Base-by-base conservation (phyloP, 352 stramenopile species). In the Phytopythium oedochilum region DNA sequence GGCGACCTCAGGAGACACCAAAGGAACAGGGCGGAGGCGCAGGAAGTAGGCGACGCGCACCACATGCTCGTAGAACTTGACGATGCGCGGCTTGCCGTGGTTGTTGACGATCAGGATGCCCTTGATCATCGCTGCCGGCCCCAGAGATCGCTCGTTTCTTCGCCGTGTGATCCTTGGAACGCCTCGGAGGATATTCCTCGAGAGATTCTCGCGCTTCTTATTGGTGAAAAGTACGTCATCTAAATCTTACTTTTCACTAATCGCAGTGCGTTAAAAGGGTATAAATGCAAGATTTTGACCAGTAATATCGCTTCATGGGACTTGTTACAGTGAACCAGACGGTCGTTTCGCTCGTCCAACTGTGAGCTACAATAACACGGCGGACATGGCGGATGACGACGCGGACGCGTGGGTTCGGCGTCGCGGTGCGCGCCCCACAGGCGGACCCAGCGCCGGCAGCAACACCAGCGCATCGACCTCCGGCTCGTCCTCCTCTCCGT, bases 91-190 rank as follows among this genome's bases (percentile, higher is more conserved):
- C 73, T 99, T 98, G 47, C 97, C 97, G 67, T 99, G 96, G 79
- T 99, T 99, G 77, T 99, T 99, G 12, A 99, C 94, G 73, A 99
- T 99, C 31, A 99, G 83, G 55, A 99, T 97, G 55, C 95, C 97
- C 75, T 99, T 98, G 63, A 99, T 99, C 96, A 99, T 99, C 36
- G 50, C 35, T 25, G 12, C 29, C 17, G 31, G 15, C 12, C 43
- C 31, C 36, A 4, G 9, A 36, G 15, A 46, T 38, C 35, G 51
- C 38, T 50, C 35, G 15, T 43, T 36, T 3, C 11, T 39, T 39
- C 34, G 6, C 9, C 38, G 25, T 43, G 6, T 22, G 29, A 5
- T 32, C 9, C 29, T 32, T 9, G 29, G 29, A 5, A 9, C 9
- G 29, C 5, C 29, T 32, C 29, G 29, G 29, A 32, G n/a, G n/a